Conservation (phyloP, 495 filamentous ascomycete genomes). For the Talaromyces adpressus region DNA sequence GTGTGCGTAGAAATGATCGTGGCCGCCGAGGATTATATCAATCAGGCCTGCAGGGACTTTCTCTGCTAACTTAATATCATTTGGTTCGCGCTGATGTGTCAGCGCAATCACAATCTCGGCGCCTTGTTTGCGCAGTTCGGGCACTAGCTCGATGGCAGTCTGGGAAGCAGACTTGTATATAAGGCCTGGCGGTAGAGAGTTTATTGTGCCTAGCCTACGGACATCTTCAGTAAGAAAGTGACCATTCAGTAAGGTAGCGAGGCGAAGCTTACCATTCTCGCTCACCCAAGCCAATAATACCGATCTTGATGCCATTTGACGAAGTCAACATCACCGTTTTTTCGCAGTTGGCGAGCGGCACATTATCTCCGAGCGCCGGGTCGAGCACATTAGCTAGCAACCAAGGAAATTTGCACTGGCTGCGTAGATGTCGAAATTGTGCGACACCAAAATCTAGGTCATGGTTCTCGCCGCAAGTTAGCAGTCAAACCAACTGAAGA, state of each 20-base stretch:
- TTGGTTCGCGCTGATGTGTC: slow-evolving; percentile 81
- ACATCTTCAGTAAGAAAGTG: slow-evolving; percentile 5
- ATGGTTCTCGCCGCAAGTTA: slow-evolving; percentile 54
- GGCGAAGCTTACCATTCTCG: slow-evolving; percentile 46
- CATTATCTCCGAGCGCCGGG: slow-evolving; percentile 61
- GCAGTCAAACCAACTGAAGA: background rate
- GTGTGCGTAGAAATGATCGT: slow-evolving; percentile 85
- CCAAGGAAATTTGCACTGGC: slow-evolving; percentile 81
- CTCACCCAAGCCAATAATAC: slow-evolving; percentile 78
- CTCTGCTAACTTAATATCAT: slow-evolving; percentile 72
- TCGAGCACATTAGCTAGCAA: slow-evolving; percentile 79
- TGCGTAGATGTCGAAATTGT: slow-evolving; percentile 65
- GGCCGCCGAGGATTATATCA: slow-evolving; percentile 80
- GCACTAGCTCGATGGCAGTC: slow-evolving; percentile 64
- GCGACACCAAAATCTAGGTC: slow-evolving; percentile 89
- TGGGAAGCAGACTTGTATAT: slow-evolving; percentile 70
- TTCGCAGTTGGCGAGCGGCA: slow-evolving; percentile 62
- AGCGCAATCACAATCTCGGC: slow-evolving; percentile 75
- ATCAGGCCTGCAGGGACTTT: slow-evolving; percentile 59
- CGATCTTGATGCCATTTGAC: slow-evolving; percentile 79
- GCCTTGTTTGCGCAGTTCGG: slow-evolving; percentile 62
- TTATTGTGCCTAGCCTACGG: slow-evolving; percentile 79
- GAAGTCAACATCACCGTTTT: slow-evolving; percentile 65
- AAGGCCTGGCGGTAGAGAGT: slow-evolving; percentile 69
- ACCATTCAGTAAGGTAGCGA: background rate